phyloP scores from a whole-genome alignment of 805 yeast species.

The Scheffersomyces stipitis region DNA sequence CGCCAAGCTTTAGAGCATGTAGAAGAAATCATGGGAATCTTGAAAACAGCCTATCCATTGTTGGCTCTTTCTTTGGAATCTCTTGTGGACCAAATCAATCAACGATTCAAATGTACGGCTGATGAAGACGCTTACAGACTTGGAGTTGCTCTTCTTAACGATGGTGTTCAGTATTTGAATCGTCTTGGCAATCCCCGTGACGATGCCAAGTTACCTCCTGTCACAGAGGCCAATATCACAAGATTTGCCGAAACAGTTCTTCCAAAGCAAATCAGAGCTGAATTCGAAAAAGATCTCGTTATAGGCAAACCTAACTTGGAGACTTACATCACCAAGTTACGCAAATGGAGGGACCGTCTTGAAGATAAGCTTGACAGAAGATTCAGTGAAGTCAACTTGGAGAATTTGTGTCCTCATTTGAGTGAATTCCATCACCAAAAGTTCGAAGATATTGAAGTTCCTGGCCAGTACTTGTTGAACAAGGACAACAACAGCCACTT shows the following conservation, averaged over 20 bases:
- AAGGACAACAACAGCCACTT: constrained; percentile 89
- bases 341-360: constrained; percentile 89
- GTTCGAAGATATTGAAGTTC: constrained; percentile 95
- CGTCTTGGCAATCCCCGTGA: constrained; percentile 84
- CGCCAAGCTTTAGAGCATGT: constrained; percentile 93
- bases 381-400: constrained; percentile 75
- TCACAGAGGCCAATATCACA: constrained; percentile 84
- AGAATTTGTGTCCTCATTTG: constrained; percentile 89
- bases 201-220: constrained; percentile 84
- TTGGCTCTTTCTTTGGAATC: constrained; percentile 92
- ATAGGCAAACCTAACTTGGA: constrained; percentile 85
- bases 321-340: constrained; percentile 74
- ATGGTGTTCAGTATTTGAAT: constrained; percentile 88
- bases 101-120: constrained; percentile 86
- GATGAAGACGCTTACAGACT: constrained; percentile 96
- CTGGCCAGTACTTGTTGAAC: constrained; percentile 91
- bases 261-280: constrained; percentile 84
- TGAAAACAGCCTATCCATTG: constrained; percentile 95
- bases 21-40: constrained; percentile 86
- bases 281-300: constrained; percentile 90
- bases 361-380: constrained; percentile 90
- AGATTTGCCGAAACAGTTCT: constrained; percentile 91
- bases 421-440: constrained; percentile 98
- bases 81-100: constrained; percentile 90
- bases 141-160: constrained; percentile 88